Percentiles rank a stretch among this genome's conserved stretches.
phyloP scores from a whole-genome alignment of 305 asterid genomes.

The Fraxinus baroniana region DNA sequence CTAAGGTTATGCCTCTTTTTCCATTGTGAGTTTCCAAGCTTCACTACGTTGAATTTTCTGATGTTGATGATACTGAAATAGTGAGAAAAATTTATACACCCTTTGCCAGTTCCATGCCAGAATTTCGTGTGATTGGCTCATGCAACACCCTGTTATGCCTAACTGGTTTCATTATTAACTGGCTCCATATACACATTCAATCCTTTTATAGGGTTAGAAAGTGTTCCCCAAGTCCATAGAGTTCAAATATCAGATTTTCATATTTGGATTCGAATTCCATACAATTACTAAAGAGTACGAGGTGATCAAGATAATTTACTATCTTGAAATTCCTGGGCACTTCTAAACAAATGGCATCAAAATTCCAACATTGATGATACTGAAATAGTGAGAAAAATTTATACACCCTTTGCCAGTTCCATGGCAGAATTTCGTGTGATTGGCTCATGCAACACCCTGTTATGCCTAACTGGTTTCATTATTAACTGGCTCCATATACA shows the following conservation, averaged over 20 bases:
- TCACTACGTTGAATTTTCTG: conserved; percentile 29
- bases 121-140: conserved; percentile 42
- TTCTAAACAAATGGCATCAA: too few species aligned
- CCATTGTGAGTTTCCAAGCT: conserved; percentile 38
- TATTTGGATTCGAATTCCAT: conserved; percentile 46
- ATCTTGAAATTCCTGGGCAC: neutral
- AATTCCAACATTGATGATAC: too few species aligned
- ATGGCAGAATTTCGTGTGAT: conserved; percentile 43
- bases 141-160: conserved; percentile 42
- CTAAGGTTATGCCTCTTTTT: conserved; percentile 26
- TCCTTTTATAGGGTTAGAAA: conserved; percentile 39
- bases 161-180: conserved; percentile 23
- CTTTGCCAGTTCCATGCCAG: conserved; percentile 37
- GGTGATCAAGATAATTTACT: conserved; percentile 35
- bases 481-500: conserved; percentile 18
- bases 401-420: conserved; percentile 33
- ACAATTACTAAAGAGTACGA: conserved; percentile 37
- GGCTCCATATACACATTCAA: conserved; percentile 36
- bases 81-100: conserved; percentile 35
- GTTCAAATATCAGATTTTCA: conserved; percentile 15
- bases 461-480: conserved; percentile 35
- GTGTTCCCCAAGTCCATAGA: conserved; percentile 35
- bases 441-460: conserved; percentile 45
- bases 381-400: conserved; percentile 27
- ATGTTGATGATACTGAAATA: neutral